Evolutionary conservation across 1,284 basidiomycete genomes (phyloP), one percentile per base, ranked within the genome.

Genomic region (Ustilago bromivora): DNA sequence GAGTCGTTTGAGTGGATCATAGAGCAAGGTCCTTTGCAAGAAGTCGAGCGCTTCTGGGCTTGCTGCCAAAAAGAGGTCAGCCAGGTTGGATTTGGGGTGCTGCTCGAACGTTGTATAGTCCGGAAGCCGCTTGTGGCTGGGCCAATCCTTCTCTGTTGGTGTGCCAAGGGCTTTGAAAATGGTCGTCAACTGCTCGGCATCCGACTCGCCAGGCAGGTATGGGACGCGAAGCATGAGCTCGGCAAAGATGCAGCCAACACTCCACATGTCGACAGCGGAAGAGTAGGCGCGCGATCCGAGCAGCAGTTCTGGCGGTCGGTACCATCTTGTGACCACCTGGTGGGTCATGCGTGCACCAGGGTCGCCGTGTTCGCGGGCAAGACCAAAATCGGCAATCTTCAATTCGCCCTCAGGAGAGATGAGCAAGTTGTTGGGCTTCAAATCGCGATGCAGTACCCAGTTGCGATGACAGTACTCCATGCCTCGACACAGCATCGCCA

Each of bases 311-410:
- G 96, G 96, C 4, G 96, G 94, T 15, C 97, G 92, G 85, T 99
- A 99, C 97, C 97, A 99, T n/a, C 71, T 67, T 7, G 97, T 99
- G 85, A 99, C 96, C 69, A 99, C 97, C 84, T 98, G 95, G 81
- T 92, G 94, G 0, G 97, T 98, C 97, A 99, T 99, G 85, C 94
- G 93, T 82, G 92, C 92, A 0, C 92, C 93, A 31, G 96, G 94
- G 83, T 96, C 95, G 40, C 92, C 92, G 86, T 93, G 96, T 87
- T 99, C 97, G 74, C 97, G 89, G 31, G 97, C 97, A 9, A 99
- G 90, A 90, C 97, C 97, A 86, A 99, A 99, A 91, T 99, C 97
- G 31, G 97, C 97, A 73, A 99, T 91, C 87, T 99, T 99, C 74
- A 99, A 92, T 66, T 94, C 92, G 0, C 97, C 97, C 57, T 93